Conservation (phyloP, 2,329 filamentous ascomycete genomes). For the Trematosphaeria pertusa region DNA sequence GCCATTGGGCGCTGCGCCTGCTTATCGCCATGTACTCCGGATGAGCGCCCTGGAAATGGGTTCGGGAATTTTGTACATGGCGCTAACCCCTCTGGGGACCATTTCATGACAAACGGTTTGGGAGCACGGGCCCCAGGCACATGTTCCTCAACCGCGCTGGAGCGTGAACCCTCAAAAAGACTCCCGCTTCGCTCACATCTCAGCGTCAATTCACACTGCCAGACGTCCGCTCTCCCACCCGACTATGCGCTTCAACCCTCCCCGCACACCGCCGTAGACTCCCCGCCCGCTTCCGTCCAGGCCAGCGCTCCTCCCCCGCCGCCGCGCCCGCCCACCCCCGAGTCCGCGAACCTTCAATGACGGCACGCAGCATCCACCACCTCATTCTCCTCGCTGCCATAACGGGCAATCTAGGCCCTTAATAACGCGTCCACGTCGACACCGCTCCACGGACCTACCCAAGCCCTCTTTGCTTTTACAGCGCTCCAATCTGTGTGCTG, state of each 20-base stretch:
- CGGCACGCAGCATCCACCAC: constrained; percentile 50
- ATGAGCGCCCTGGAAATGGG: constrained; percentile 11
- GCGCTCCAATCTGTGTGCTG: constrained; percentile 25
- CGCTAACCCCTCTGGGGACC: constrained; percentile 27
- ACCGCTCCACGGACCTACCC: no score
- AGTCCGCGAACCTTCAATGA: constrained; percentile 47
- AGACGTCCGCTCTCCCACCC: constrained; percentile 7
- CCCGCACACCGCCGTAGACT: constrained; percentile 32
- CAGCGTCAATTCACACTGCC: constrained; percentile 4
- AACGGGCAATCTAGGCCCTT: constrained; percentile 47
- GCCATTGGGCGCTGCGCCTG: constrained; percentile 30
- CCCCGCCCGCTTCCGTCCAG: no score
- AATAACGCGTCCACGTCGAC: constrained; percentile 21
- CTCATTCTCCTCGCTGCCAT: constrained; percentile 51
- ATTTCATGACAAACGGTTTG: constrained; percentile 34
- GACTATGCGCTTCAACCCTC: constrained; percentile 28
- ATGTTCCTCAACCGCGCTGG: constrained; percentile 29
- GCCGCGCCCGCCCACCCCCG: constrained; percentile 21
- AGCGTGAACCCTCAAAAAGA: constrained; percentile 40
- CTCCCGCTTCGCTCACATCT: constrained; percentile 30
- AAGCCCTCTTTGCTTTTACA: constrained; percentile 29
- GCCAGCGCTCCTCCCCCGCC: no score
- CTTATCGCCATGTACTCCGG: constrained; percentile 40
- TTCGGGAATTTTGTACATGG: constrained; percentile 7
- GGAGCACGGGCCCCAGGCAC: constrained; percentile 33